These are phyloP conservation scores for Fusarium nelsonii DNA, from an alignment of 2,329 filamentous ascomycete genomes.

Conservation along the genomic window DNA sequence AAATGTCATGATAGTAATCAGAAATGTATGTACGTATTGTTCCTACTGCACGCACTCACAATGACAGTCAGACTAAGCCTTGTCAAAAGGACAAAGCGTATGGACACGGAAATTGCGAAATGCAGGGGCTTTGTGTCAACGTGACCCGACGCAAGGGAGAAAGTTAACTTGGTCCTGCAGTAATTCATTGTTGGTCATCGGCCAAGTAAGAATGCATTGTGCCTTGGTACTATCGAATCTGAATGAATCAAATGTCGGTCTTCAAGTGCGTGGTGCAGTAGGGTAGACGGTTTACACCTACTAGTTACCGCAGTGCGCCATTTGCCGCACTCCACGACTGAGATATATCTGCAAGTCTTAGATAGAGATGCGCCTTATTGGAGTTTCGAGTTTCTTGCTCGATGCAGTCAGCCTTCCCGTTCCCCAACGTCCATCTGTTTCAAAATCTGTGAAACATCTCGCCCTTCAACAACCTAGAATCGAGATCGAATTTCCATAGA, in stretches of 20 bases:
- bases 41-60: not conserved
- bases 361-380: conserved; percentile 12
- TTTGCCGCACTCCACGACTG: conserved; percentile 9
- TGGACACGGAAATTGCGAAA: conserved; percentile 23
- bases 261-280: not conserved
- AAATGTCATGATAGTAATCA: conserved; percentile 13
- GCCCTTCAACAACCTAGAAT: conserved; percentile 20
- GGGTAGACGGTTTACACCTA: not conserved
- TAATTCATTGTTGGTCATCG: conserved; percentile 12
- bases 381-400: conserved; percentile 15
- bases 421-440: conserved; percentile 13
- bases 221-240: not conserved
- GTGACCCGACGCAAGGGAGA: conserved; percentile 39
- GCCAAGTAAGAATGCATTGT: conserved; percentile 10
- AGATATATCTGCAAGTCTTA: conserved; percentile 20
- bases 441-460: conserved; percentile 36
- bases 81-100: conserved; percentile 19
- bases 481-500: conserved; percentile 35
- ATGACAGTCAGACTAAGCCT: conserved; percentile 20
- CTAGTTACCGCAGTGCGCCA: conserved; percentile 16
- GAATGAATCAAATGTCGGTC: conserved; percentile 8
- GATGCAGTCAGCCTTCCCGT: conserved; percentile 14
- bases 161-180: not conserved
- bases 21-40: conserved; percentile 3
- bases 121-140: conserved; percentile 39